Conservation (phyloP, 2,329 filamentous ascomycete genomes). For the Neofusicoccum sp. region DNA sequence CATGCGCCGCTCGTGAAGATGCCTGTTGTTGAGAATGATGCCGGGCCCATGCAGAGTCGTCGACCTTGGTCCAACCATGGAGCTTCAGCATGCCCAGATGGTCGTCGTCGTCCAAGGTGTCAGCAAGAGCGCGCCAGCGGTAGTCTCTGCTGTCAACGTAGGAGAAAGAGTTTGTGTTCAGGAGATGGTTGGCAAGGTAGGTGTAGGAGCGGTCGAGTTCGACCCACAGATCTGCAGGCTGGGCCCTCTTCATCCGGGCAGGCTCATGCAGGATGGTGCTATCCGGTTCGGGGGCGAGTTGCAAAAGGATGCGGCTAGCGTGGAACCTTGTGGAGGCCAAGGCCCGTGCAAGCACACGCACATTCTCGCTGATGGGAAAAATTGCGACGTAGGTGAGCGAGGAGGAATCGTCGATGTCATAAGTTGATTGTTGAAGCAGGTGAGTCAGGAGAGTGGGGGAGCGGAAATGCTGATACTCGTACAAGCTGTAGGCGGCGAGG, state of each 20-base stretch:
- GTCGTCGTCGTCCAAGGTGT: neutral
- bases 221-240: conserved; percentile 41
- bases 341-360: conserved; percentile 28
- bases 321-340: conserved; percentile 25
- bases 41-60: neutral
- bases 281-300: conserved; percentile 43
- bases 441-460: conserved; percentile 58
- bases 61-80: conserved; percentile 4
- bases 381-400: conserved; percentile 61
- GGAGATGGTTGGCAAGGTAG: neutral
- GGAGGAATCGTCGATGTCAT: conserved; percentile 31
- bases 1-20: neutral
- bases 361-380: conserved; percentile 65
- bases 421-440: neutral
- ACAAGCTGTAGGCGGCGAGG: conserved; percentile 66
- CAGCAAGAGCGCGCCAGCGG: conserved; percentile 1
- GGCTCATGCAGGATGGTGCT: conserved; percentile 40
- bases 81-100: neutral
- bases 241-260: conserved; percentile 40
- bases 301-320: conserved; percentile 39
- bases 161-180: neutral
- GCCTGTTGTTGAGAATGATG: neutral
- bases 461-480: conserved; percentile 67
- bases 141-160: conserved; percentile 8
- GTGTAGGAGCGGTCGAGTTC: conserved; percentile 22